Evolutionary conservation across 371 early-diverging fungal genomes (phyloP).

Genomic region (Lichtheimia ramosa): DNA sequence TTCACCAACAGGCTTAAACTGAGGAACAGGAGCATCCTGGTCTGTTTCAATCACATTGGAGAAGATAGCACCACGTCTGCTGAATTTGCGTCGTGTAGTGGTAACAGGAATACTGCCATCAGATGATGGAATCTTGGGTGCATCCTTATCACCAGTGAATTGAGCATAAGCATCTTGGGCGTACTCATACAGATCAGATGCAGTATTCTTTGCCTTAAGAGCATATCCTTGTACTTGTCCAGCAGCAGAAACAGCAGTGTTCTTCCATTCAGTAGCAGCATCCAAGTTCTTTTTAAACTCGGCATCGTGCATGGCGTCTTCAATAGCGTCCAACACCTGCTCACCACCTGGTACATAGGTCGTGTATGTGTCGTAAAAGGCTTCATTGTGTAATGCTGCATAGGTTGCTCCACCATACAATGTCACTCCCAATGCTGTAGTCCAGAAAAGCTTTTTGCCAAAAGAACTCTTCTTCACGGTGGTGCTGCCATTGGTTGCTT

Average conservation of each 20-base stretch:
- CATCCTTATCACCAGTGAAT: conserved; percentile 31
- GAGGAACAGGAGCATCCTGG: conserved; percentile 22
- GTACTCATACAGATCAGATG: conserved; percentile 41
- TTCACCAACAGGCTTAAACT: conserved; percentile 18
- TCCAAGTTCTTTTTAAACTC: conserved; percentile 24
- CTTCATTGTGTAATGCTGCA: conserved; percentile 41
- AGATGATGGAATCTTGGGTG: conserved; percentile 13
- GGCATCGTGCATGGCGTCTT: conserved; percentile 32
- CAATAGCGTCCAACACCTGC: conserved; percentile 34
- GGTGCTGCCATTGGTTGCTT: background rate
- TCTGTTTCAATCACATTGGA: conserved; percentile 31
- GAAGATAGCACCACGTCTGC: conserved; percentile 22
- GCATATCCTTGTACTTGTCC: conserved; percentile 20
- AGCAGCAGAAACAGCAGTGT: conserved; percentile 18
- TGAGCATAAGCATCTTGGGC: conserved; percentile 33
- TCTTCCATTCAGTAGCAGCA: conserved; percentile 20
- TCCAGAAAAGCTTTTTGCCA: conserved; percentile 34
- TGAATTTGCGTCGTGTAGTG: background rate
- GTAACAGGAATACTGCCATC: conserved; percentile 4
- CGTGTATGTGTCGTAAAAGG: conserved; percentile 44
- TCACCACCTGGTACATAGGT: conserved; percentile 51
- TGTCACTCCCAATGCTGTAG: conserved; percentile 27
- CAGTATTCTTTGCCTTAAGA: conserved; percentile 23
- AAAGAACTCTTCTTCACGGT: conserved; percentile 19
- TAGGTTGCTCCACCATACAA: conserved; percentile 44